Percentiles rank a stretch among this genome's conserved stretches.
These are phyloP conservation scores for Coemansia sp. DNA, from an alignment of 192 early-diverging fungal species.

Conservation along the genomic window DNA sequence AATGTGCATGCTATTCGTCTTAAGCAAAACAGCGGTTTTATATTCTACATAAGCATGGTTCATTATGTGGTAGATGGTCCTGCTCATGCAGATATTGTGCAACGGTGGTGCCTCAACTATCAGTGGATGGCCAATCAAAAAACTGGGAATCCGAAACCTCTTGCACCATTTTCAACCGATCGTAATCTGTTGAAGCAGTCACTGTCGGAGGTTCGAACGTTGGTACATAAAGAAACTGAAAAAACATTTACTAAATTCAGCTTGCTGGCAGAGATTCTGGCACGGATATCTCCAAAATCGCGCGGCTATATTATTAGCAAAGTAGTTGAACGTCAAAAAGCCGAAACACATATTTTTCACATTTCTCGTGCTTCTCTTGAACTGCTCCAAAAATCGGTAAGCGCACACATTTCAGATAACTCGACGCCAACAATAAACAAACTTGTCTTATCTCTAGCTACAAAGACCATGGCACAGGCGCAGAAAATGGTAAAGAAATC, in stretches of 20 bases:
- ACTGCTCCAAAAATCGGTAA: constrained; percentile 14
- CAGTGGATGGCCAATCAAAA: constrained; percentile 9
- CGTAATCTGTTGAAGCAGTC: constrained; percentile 12
- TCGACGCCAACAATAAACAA: constrained; percentile 21
- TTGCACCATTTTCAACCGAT: constrained; percentile 31
- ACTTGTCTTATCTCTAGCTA: constrained; percentile 24
- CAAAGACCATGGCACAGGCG: constrained; percentile 43
- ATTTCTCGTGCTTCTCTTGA: constrained; percentile 30
- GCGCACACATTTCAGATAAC: constrained; percentile 17
- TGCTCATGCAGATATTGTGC: constrained; percentile 36
- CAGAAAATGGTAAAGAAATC: constrained; percentile 15
- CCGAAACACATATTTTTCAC: constrained; percentile 44
- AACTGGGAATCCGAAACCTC: background rate
- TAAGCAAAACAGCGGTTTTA: constrained; percentile 40
- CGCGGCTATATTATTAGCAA: constrained; percentile 36
- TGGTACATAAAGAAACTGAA: constrained; percentile 21
- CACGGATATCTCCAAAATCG: constrained; percentile 42
- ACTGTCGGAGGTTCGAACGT: constrained; percentile 23
- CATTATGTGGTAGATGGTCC: constrained; percentile 46
- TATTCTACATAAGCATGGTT: constrained; percentile 44
- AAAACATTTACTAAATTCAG: constrained; percentile 25
- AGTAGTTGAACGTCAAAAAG: constrained; percentile 26
- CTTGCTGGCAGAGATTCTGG: constrained; percentile 31
- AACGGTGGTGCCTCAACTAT: constrained; percentile 34
- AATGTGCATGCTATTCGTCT: constrained; percentile 47